phyloP scores from a whole-genome alignment of 2,329 filamentous ascomycete genomes.

The Chaetomium strumarium region DNA sequence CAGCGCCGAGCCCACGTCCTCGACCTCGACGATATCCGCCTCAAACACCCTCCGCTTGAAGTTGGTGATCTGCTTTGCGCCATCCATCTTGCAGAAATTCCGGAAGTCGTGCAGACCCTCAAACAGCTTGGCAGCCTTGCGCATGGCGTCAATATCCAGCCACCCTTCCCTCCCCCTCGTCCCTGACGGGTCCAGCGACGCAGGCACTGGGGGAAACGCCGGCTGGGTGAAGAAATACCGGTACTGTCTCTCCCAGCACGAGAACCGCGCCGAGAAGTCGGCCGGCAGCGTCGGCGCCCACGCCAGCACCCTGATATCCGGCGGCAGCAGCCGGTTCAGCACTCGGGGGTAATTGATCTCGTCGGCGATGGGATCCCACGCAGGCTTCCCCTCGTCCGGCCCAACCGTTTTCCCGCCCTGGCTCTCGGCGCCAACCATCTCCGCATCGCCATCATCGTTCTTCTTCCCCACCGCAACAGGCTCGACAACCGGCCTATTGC shows the following conservation, averaged over 20 bases:
- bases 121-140: slow-evolving; percentile 69
- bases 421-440: slow-evolving; percentile 3
- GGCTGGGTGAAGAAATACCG: slow-evolving; percentile 98
- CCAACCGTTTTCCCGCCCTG: slow-evolving; percentile 7
- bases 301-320: slow-evolving; percentile 83
- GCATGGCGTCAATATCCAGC: slow-evolving; percentile 86
- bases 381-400: slow-evolving; percentile 22
- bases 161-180: slow-evolving; percentile 52
- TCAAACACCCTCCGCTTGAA: slow-evolving; percentile 75
- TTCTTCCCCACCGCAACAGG: slow-evolving; percentile 2
- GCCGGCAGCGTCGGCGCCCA: slow-evolving; percentile 82
- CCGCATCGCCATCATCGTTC: slow-evolving; percentile 2
- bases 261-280: slow-evolving; percentile 86
- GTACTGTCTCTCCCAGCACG: slow-evolving; percentile 85
- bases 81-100: slow-evolving; percentile 93
- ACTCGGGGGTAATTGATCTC: slow-evolving; percentile 80
- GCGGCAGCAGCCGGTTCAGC: slow-evolving; percentile 80
- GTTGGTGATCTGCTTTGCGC: slow-evolving; percentile 80
- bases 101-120: slow-evolving; percentile 88
- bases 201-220: slow-evolving; percentile 65
- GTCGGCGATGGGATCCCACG: slow-evolving; percentile 55
- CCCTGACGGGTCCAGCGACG: slow-evolving; percentile 37
- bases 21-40: slow-evolving; percentile 69
- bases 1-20: slow-evolving; percentile 46
- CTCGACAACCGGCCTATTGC: slow-evolving; percentile 57